Evolutionary conservation across 2,329 filamentous ascomycete species (phyloP), one percentile per base, ranked within the genome.

Genomic region (Sporothrix pseudoabietina): DNA sequence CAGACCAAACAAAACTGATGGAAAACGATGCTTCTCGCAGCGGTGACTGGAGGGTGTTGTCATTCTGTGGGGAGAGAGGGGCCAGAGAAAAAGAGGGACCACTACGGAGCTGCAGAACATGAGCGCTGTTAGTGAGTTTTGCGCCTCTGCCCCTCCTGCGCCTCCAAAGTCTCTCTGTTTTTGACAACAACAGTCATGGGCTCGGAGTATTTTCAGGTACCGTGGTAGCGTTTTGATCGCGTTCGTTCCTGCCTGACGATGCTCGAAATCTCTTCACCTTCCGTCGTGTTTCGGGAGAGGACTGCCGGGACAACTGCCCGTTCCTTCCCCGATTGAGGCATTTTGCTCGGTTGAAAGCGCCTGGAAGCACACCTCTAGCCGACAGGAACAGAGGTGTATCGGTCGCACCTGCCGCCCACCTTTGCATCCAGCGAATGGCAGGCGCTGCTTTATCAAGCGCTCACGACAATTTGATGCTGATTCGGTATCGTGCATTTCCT

Each of bases 1-100:
- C 74, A 76, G 75, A 75, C 75, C 73, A 75, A 74, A 74, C 73
- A 76, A 71, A 75, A 52, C 19, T 16, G 63, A 19, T 35, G 44
- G 49, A 76, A 76, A 75, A 19, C 71, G 32, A 55, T 44, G 22
- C 49, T 49, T 72, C 57, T 57, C 35, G 39, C 47, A 65, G 41
- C 69, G 19, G 9, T 71, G 54, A 71, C 69, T 71, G 69, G 69
- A 16, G 35, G 39, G 39, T 35, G 39, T 8, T 7, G 32, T 19
- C 16, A 26, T 32, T 59, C 22, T 71, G 44, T 69, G 69, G 69
- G 41, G 44, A 39, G 66, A 41, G 22, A 26, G 26, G 69, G 41
- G 69, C 16, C 22, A 8, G 22, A n/a, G 41, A 63, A 32, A 35
- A 54, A 61, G n/a, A 70, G 55, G 52, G 39, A 39, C 55, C 49